Percentiles rank a stretch among this genome's conserved stretches.
Evolutionary conservation across 164 flowering plant species (phyloP).

Genomic region (Nymphaea thermarum): DNA sequence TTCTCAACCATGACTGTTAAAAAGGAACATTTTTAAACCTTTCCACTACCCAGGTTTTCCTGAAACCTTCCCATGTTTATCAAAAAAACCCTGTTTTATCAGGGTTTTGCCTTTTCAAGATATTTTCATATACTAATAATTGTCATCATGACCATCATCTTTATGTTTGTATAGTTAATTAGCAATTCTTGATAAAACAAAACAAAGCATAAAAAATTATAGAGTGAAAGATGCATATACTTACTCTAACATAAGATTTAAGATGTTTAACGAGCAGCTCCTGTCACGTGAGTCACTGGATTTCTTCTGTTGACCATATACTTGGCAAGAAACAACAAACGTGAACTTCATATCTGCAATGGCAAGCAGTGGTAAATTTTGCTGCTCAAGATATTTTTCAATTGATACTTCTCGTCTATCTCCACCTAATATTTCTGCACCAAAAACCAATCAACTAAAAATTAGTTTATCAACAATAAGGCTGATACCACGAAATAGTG

Average conservation of each 20-base stretch:
- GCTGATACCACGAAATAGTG: background rate
- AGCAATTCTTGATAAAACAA: background rate
- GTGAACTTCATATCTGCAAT: constrained; percentile 92
- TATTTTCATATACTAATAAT: too few species aligned
- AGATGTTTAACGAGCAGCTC: constrained; percentile 67
- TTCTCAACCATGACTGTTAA: too few species aligned
- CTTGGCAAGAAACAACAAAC: constrained; percentile 96
- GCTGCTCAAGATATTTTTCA: constrained; percentile 16
- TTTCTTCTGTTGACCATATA: constrained; percentile 80
- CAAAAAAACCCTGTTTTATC: too few species aligned
- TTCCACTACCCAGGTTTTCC: too few species aligned
- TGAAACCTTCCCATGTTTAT: too few species aligned
- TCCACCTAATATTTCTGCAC: constrained; percentile 49
- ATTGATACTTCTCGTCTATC: constrained; percentile 22
- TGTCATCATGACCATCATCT: too few species aligned
- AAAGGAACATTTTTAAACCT: too few species aligned
- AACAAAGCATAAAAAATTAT: background rate
- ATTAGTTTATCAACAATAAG: too few species aligned
- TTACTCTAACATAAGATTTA: constrained; percentile 85
- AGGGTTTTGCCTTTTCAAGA: too few species aligned
- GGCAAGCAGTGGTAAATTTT: constrained; percentile 38
- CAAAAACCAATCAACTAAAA: too few species aligned
- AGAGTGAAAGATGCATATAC: constrained; percentile 8
- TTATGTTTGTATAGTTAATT: background rate
- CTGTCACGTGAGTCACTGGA: constrained; percentile 50